phyloP scores from a whole-genome alignment of 371 early-diverging fungal species.

The Mucor circinelloides region DNA sequence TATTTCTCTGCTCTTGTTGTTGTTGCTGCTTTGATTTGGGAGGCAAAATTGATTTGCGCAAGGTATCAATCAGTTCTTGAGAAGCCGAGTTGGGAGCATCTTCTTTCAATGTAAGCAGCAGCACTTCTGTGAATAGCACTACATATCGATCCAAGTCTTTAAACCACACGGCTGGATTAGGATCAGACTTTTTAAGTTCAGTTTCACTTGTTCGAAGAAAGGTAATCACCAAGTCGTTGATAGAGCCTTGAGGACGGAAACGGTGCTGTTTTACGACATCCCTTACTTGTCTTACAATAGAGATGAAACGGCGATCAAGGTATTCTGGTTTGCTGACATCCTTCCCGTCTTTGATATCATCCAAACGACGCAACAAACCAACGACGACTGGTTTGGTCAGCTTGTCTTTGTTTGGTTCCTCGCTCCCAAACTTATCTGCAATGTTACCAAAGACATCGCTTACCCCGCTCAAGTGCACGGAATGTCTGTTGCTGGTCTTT shows the following conservation, averaged over 20 bases:
- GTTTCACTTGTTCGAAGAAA: constrained; percentile 37
- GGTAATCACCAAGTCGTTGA: constrained; percentile 41
- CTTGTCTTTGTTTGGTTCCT: constrained; percentile 28
- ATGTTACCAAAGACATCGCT: constrained; percentile 36
- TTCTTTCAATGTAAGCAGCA: constrained; percentile 35
- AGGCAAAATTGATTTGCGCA: constrained; percentile 32
- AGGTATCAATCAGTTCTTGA: constrained; percentile 30
- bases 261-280: constrained; percentile 36
- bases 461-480: constrained; percentile 32
- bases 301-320: constrained; percentile 31
- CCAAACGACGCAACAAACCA: constrained; percentile 34
- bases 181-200: constrained; percentile 38
- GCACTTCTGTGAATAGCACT: constrained; percentile 32
- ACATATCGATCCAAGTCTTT: constrained; percentile 40
- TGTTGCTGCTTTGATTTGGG: constrained; percentile 28
- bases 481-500: constrained; percentile 25
- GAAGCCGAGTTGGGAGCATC: constrained; percentile 40
- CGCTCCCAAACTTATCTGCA: constrained; percentile 37
- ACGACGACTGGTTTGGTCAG: constrained; percentile 37
- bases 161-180: constrained; percentile 40
- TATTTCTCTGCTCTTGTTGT: constrained; percentile 16
- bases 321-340: constrained; percentile 36
- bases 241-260: constrained; percentile 34
- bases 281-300: constrained; percentile 25
- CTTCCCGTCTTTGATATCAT: constrained; percentile 37